Evolutionary conservation across 2,329 filamentous ascomycete genomes (phyloP).

Genomic region (Rachicladosporium sp.): DNA sequence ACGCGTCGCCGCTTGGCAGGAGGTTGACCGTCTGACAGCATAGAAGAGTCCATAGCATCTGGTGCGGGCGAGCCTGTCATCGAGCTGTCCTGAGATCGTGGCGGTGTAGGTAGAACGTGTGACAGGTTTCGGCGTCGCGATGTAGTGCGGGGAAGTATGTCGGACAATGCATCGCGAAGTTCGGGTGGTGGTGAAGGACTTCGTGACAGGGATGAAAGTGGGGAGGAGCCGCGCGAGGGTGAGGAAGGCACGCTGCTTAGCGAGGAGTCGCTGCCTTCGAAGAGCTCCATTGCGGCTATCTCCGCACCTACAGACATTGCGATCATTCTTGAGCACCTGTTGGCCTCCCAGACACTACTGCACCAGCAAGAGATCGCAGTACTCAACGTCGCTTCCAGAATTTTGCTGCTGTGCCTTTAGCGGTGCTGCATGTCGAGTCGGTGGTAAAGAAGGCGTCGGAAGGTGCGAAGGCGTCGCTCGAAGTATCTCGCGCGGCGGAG

Average conservation of each 20-base stretch:
- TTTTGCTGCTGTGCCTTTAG: no score
- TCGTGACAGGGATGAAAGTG: slow-evolving; percentile 29
- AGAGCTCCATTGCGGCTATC: slow-evolving; percentile 5
- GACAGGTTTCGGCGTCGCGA: slow-evolving; percentile 4
- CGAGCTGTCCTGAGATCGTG: slow-evolving; percentile 34
- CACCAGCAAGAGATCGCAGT: no score
- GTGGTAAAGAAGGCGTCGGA: no score
- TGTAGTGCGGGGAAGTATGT: background rate
- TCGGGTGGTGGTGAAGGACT: slow-evolving; percentile 23
- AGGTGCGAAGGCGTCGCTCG: no score
- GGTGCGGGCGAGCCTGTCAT: slow-evolving; percentile 34
- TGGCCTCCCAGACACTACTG: no score
- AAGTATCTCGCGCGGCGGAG: no score
- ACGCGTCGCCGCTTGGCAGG: slow-evolving; percentile 67
- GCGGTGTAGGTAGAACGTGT: slow-evolving; percentile 15
- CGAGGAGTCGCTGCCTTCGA: slow-evolving; percentile 7
- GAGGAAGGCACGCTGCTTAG: slow-evolving; percentile 17
- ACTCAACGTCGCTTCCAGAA: no score
- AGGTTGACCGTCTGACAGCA: slow-evolving; percentile 43
- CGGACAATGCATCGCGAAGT: slow-evolving; percentile 7
- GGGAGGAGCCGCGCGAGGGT: slow-evolving; percentile 20
- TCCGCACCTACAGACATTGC: no score
- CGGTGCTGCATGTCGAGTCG: no score
- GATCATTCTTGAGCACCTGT: no score
- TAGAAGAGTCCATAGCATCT: slow-evolving; percentile 31